These are phyloP conservation scores for Tolypocladium guangdongense DNA, from an alignment of 2,329 filamentous ascomycete species.

Conservation along the genomic window DNA sequence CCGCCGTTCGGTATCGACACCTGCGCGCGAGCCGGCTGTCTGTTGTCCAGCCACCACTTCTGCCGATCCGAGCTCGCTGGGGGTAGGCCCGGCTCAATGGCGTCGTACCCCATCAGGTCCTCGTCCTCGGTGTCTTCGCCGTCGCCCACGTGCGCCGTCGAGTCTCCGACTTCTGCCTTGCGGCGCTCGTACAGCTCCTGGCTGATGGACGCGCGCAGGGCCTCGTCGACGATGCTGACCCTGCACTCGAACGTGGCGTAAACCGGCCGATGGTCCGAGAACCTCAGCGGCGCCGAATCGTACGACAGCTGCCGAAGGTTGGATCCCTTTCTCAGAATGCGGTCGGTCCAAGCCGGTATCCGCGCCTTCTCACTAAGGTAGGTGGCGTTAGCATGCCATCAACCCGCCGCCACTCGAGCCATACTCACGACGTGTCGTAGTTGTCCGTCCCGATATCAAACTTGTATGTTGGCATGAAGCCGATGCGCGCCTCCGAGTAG, in stretches of 20 bases:
- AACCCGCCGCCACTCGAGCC: background rate
- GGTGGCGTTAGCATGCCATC: constrained; percentile 6
- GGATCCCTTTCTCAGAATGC: constrained; percentile 75
- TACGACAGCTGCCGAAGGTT: constrained; percentile 79
- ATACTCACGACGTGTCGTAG: constrained; percentile 77
- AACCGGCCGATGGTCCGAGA: constrained; percentile 95
- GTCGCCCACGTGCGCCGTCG: constrained; percentile 42
- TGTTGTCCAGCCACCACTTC: constrained; percentile 61
- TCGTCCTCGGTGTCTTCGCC: constrained; percentile 59
- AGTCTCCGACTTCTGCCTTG: constrained; percentile 53
- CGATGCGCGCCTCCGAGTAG: constrained; percentile 83
- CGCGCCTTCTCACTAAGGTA: constrained; percentile 82
- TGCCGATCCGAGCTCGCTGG: constrained; percentile 57
- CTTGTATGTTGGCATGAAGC: constrained; percentile 90
- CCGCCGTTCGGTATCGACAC: constrained; percentile 50
- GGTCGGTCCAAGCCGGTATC: constrained; percentile 95
- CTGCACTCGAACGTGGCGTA: constrained; percentile 80
- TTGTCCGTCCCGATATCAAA: constrained; percentile 80
- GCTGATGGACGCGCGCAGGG: constrained; percentile 59
- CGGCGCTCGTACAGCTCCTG: constrained; percentile 63
- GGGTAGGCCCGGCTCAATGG: constrained; percentile 67
- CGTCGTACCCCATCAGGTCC: constrained; percentile 69
- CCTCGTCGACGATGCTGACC: constrained; percentile 71
- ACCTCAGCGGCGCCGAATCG: constrained; percentile 67
- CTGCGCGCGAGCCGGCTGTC: constrained; percentile 63